Percentiles rank a stretch among this genome's conserved stretches.
phyloP scores from a whole-genome alignment of 768 basidiomycete species.

The Amanita molliuscula region DNA sequence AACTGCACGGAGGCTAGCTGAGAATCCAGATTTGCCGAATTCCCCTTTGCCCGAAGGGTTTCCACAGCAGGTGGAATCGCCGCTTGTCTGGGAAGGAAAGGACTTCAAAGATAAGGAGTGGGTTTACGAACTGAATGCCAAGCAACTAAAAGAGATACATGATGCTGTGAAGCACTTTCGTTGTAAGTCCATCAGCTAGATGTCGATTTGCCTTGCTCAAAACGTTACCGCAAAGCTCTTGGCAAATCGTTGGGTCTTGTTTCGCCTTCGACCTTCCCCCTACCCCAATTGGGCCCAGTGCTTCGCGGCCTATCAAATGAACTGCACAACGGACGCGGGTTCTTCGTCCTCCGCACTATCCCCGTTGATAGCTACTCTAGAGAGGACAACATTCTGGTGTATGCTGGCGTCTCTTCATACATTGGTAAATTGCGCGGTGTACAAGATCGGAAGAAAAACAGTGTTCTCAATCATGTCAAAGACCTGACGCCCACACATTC shows the following conservation, averaged over 20 bases:
- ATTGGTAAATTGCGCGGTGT: constrained; percentile 32
- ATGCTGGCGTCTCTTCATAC: constrained; percentile 37
- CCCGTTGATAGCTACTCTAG: constrained; percentile 31
- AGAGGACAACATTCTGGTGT: constrained; percentile 29
- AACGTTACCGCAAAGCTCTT: constrained; percentile 5
- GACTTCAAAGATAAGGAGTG: constrained; percentile 30
- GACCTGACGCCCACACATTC: constrained; percentile 34
- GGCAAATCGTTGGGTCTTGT: constrained; percentile 19
- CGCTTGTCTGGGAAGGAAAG: constrained; percentile 33
- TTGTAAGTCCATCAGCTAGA: constrained; percentile 10
- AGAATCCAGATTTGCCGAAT: constrained; percentile 20
- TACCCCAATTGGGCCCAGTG: constrained; percentile 26
- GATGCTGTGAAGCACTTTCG: constrained; percentile 23
- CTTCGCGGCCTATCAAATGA: constrained; percentile 28
- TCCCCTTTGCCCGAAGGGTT: constrained; percentile 24
- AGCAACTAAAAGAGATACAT: constrained; percentile 26
- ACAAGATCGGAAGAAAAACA: constrained; percentile 29
- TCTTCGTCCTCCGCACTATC: constrained; percentile 37
- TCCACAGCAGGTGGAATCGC: constrained; percentile 22
- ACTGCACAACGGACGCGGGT: constrained; percentile 34
- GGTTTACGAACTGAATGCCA: constrained; percentile 23
- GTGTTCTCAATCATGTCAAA: constrained; percentile 36
- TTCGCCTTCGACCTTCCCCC: constrained; percentile 28
- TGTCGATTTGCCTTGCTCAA: not conserved
- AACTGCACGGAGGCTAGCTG: constrained; percentile 23